Percentiles rank a stretch among this genome's conserved stretches.
Conservation (phyloP, 75 land plant species). For the Cryptomeria japonica region DNA sequence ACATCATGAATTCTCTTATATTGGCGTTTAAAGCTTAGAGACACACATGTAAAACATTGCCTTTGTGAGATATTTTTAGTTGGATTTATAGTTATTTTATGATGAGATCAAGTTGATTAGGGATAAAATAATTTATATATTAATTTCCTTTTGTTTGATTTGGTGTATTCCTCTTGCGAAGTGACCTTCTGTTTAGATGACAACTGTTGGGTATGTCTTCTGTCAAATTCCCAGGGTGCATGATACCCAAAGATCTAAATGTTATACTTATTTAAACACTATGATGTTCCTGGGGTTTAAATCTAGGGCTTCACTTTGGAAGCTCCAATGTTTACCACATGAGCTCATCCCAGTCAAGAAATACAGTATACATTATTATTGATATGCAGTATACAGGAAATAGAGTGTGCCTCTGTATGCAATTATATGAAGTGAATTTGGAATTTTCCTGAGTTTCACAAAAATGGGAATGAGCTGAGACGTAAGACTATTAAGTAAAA, state of each 20-base stretch:
- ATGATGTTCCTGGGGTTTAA: not conserved
- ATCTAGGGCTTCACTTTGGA: not conserved
- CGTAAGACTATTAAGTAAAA: not conserved
- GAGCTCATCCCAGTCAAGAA: no score
- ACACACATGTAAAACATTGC: not conserved
- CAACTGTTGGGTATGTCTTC: not conserved
- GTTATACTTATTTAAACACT: not conserved
- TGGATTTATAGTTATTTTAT: no score
- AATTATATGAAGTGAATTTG: not conserved
- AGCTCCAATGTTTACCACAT: no score
- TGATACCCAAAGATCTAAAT: not conserved
- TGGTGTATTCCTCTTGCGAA: not conserved
- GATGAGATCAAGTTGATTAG: no score
- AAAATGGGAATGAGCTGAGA: not conserved
- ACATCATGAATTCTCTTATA: not conserved
- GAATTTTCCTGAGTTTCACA: not conserved
- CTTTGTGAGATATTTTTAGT: not conserved
- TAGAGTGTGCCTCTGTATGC: not conserved
- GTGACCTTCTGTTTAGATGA: not conserved
- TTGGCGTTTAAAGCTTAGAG: not conserved
- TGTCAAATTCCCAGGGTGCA: not conserved
- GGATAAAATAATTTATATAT: not conserved
- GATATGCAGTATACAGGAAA: not conserved
- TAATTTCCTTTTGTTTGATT: not conserved
- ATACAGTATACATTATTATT: not conserved